phyloP scores from a whole-genome alignment of 208 protist genomes.

The Borovskyia barvae region DNA sequence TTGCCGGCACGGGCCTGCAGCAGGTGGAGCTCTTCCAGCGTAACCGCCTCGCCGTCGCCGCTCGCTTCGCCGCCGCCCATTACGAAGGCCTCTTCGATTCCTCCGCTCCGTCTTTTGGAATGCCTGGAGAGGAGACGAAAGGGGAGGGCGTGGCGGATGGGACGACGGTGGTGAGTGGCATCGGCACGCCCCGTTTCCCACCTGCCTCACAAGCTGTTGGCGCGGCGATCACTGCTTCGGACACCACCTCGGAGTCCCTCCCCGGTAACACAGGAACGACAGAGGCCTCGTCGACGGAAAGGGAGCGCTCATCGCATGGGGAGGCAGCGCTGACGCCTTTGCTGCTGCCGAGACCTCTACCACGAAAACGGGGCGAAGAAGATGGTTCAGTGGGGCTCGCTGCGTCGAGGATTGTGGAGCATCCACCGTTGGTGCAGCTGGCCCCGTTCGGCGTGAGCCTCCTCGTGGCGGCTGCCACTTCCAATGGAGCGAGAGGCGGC shows the following conservation, averaged over 20 bases:
- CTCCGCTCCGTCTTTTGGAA: too few species aligned
- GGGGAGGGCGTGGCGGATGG: too few species aligned
- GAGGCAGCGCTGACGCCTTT: neutral
- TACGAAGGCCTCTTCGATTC: constrained; percentile 16
- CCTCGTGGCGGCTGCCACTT: constrained; percentile 46
- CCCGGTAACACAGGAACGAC: too few species aligned
- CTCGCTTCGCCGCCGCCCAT: constrained; percentile 28
- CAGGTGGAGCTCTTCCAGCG: constrained; percentile 56
- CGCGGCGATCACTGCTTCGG: too few species aligned
- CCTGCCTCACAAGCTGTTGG: too few species aligned
- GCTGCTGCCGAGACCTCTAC: neutral
- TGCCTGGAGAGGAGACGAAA: too few species aligned
- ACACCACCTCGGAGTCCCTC: too few species aligned
- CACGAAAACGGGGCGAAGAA: too few species aligned
- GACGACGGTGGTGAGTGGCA: too few species aligned
- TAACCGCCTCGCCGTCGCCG: constrained; percentile 30
- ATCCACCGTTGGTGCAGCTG: constrained; percentile 25
- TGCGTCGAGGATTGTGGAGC: too few species aligned
- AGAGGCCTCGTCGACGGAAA: neutral
- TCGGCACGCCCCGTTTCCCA: too few species aligned
- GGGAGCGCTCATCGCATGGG: neutral
- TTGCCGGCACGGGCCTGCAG: constrained; percentile 32
- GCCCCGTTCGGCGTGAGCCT: constrained; percentile 71
- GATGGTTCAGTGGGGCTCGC: too few species aligned
- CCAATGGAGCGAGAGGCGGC: constrained; percentile 3